phyloP scores from a whole-genome alignment of 2,329 filamentous ascomycete species.

The Penicillium olsonii region DNA sequence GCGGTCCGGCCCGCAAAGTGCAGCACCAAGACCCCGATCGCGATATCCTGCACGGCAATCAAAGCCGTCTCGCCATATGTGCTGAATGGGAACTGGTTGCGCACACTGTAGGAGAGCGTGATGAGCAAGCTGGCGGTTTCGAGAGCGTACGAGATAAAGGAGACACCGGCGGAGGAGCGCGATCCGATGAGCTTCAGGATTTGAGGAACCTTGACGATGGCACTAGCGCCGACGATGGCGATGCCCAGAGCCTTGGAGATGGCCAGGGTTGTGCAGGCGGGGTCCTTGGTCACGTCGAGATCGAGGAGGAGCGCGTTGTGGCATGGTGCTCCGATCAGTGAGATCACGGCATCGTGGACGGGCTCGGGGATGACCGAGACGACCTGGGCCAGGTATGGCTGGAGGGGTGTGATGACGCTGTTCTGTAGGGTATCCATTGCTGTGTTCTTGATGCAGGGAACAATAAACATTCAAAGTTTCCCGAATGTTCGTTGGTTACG shows the following conservation, averaged over 20 bases:
- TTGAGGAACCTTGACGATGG: conserved; percentile 95
- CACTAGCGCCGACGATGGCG: conserved; percentile 85
- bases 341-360: conserved; percentile 71
- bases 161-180: conserved; percentile 78
- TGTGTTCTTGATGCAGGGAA: neutral
- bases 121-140: conserved; percentile 89
- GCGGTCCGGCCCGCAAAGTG: conserved; percentile 72
- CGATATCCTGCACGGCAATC: conserved; percentile 88
- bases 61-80: conserved; percentile 94
- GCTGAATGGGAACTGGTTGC: conserved; percentile 90
- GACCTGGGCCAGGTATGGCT: conserved; percentile 62
- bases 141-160: conserved; percentile 87
- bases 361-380: conserved; percentile 73
- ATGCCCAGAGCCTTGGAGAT: conserved; percentile 91
- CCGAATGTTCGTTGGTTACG: neutral
- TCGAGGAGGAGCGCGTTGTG: conserved; percentile 85
- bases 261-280: conserved; percentile 81
- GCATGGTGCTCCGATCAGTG: conserved; percentile 79
- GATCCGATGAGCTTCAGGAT: conserved; percentile 87
- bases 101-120: conserved; percentile 86
- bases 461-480: neutral
- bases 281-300: conserved; percentile 71
- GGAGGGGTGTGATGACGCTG: conserved; percentile 44
- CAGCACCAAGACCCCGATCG: conserved; percentile 83
- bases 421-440: conserved; percentile 47